A percentile compares a stretch with the other conserved stretches of the same genome.
phyloP scores from a whole-genome alignment of 768 basidiomycete genomes.

The Lyophyllum shimeji region DNA sequence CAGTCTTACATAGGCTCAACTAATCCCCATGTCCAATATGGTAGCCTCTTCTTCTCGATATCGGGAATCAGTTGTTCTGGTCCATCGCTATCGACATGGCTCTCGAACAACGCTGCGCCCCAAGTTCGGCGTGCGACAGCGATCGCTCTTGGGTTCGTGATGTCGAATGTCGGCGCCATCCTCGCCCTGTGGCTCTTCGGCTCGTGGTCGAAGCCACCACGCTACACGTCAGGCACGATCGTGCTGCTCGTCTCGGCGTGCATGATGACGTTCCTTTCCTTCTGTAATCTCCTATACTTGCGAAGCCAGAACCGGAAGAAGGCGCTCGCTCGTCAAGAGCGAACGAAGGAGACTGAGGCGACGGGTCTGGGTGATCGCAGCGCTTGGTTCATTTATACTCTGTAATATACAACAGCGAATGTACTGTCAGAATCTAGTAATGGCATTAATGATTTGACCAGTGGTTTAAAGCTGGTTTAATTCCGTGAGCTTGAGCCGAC shows the following conservation, averaged over 20 bases:
- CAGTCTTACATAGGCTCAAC: constrained; percentile 28
- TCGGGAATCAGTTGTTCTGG: constrained; percentile 50
- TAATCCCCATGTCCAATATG: constrained; percentile 45
- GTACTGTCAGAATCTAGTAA: no score
- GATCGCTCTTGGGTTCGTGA: constrained; percentile 55
- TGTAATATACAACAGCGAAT: no score
- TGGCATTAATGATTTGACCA: no score
- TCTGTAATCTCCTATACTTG: constrained; percentile 37
- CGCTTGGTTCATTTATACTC: constrained; percentile 54
- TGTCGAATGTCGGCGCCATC: constrained; percentile 60
- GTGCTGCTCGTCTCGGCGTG: constrained; percentile 25
- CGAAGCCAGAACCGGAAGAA: constrained; percentile 44
- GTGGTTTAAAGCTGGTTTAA: no score
- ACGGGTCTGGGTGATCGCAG: constrained; percentile 46
- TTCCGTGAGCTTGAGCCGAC: no score
- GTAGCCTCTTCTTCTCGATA: constrained; percentile 53
- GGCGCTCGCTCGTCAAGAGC: constrained; percentile 24
- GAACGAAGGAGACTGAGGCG: constrained; percentile 33
- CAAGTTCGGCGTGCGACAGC: constrained; percentile 56
- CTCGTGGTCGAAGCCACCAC: constrained; percentile 45
- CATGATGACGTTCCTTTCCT: constrained; percentile 22
- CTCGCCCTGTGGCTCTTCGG: constrained; percentile 62
- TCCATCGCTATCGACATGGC: constrained; percentile 57
- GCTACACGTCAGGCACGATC: constrained; percentile 49
- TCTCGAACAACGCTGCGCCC: constrained; percentile 60